phyloP scores from a whole-genome alignment of 331 rosid genomes.

The Malus hybrid region DNA sequence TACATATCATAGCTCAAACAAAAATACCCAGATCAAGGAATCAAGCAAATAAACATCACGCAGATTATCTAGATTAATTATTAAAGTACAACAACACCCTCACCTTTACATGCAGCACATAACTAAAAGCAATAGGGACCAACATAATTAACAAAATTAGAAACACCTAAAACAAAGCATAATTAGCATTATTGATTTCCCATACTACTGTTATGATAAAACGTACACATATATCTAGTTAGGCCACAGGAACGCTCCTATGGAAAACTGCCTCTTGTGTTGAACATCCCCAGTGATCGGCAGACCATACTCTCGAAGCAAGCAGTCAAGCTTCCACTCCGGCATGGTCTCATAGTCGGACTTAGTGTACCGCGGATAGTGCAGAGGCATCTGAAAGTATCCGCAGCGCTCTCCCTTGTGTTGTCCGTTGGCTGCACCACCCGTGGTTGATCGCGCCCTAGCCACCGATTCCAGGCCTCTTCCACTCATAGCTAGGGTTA shows the following conservation, averaged over 20 bases:
- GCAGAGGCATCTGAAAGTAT: conserved; percentile 67
- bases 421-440: not conserved
- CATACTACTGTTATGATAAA: not conserved
- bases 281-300: conserved; percentile 39
- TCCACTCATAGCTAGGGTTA: not conserved
- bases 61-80: not conserved
- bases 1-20: not conserved
- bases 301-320: conserved; percentile 60
- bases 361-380: conserved; percentile 56
- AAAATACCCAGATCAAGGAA: too few relatives aligned
- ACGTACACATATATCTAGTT: not conserved
- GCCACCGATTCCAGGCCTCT: not conserved
- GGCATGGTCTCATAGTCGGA: conserved; percentile 61
- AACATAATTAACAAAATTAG: not conserved
- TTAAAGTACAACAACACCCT: not conserved
- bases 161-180: not conserved
- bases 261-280: conserved; percentile 51
- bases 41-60: not conserved
- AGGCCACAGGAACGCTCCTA: conserved; percentile 65
- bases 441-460: not conserved
- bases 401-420: conserved; percentile 17
- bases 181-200: not conserved
- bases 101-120: too few relatives aligned
- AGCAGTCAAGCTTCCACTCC: conserved; percentile 60
- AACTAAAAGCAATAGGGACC: too few relatives aligned